Evolutionary conservation across 1,284 basidiomycete species (phyloP), one percentile per base, ranked within the genome.

Genomic region (Sphaerobolus stellatus): DNA sequence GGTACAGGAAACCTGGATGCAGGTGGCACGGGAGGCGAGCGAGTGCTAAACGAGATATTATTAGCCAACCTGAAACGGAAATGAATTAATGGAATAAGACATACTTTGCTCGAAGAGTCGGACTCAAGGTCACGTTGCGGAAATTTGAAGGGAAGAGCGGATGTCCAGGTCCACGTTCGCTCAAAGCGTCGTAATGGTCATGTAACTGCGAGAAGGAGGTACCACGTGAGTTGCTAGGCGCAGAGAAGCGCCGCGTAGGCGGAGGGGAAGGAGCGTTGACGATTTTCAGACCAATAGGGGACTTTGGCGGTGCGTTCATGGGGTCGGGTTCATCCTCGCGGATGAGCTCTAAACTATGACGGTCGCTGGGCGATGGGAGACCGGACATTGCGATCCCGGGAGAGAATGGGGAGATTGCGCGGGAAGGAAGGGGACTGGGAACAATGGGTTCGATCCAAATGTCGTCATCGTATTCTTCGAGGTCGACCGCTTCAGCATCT

Each of bases 91-190:
- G 46, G 30, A 5, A 20, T 22, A 25, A 52, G 13, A 60, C 77
- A 60, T 61, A 84, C 83, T 78, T 81, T 20, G 78, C 75, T 16
- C 72, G 69, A 61, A 87, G 68, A 13, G 83, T 84, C 33, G 84
- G 84, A 25, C 75, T 76, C 20, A 75, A 60, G 25, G 80, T 77
- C 57, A 88, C 68, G 54, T 79, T 75, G 36, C 85, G 79, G 67
- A 88, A 88, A 64, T 77, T 81, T 62, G 75, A 83, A 9, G 82
- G 84, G 68, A 88, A 88, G 11, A 88, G 68, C 8, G 86, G 86
- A 58, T 82, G 79, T 1, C 84, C 84, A 1, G 82, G 78, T 1
- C 69, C 70, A 14, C 84, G 76, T 61, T 86, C 82, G 13, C 74
- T 78, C 4, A 76, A 68, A 4, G 68, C 68, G 59, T 78, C 67